Evolutionary conservation across 2,329 filamentous ascomycete species (phyloP), one percentile per base, ranked within the genome.

Genomic region (Penicillium verrucosum): DNA sequence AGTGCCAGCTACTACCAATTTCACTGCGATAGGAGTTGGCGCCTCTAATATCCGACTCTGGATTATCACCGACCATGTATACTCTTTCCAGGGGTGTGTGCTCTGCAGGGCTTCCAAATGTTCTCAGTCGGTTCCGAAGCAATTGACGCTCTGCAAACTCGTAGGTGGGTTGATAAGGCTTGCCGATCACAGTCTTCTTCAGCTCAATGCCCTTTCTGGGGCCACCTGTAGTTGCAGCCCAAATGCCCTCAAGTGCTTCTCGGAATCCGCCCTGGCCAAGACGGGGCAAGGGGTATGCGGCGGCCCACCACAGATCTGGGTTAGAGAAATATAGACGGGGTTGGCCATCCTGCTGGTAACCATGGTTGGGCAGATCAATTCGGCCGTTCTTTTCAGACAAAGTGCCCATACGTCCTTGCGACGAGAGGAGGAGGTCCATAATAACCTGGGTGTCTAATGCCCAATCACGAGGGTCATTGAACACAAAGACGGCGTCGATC

Each of bases 381-480:
- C 87, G 77, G 41, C 86, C 87, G 71, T 96, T 96, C 69, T 84
- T 86, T 11, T 80, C 62, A 0, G 89, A 93, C 41, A 89, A 80
- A 0, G 93, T 97, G 27, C 93, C 94, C 4, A 96, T 71, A 55
- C 90, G 84, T 18, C 94, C 94, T n/a, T 81, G 67, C 18, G 84
- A 80, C 0, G 92, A 96, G 40, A 96, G 81, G 7, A 97, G 78
- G 11, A 96, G 77, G 73, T 99, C 94, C 52, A 89, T 75, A 56
- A 97, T 88, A 65, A 97, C 78, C 70, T 96, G 89, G 2, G 86
- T 85, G 73, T 97, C 93, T 10, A 97, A 82, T 0, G 89, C 92
- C 94, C 94, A 99, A 78, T 99, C 94, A 54, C 94, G 85, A 4
- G 94, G 92, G 74, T 97, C 94, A 72, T 96, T 96, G 81, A 93